A percentile compares a stretch with the other conserved stretches of the same genome.
Conservation (phyloP, 768 basidiomycete genomes). For the Russula ochroleuca region DNA sequence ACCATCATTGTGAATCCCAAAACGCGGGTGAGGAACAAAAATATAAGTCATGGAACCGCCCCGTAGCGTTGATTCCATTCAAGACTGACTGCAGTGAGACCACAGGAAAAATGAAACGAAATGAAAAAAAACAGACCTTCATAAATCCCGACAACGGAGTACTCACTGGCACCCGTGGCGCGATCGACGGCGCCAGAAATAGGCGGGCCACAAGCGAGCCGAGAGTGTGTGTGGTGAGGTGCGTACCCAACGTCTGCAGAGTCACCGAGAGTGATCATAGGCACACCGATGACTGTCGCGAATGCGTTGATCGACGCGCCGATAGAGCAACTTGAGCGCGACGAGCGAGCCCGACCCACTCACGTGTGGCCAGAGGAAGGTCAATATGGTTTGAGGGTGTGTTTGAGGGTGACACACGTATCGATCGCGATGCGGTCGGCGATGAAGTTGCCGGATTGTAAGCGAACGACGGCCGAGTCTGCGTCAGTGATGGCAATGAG, state of each 20-base stretch:
- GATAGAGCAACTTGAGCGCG: constrained; percentile 53
- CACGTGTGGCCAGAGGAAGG: constrained; percentile 70
- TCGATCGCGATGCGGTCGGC: constrained; percentile 56
- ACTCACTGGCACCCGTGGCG: constrained; percentile 50
- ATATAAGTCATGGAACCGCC: not conserved
- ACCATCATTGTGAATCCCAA: constrained; percentile 9
- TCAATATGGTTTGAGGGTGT: no score
- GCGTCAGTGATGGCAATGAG: constrained; percentile 70
- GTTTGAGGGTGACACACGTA: constrained; percentile 29
- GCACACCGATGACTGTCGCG: constrained; percentile 51
- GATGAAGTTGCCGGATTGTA: constrained; percentile 47
- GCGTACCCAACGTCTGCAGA: constrained; percentile 61
- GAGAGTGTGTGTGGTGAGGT: constrained; percentile 53
- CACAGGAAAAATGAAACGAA: no score
- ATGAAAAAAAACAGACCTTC: constrained; percentile 39
- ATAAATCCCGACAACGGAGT: constrained; percentile 50
- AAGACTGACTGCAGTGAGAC: no score
- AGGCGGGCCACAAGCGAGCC: constrained; percentile 68
- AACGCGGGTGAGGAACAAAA: no score
- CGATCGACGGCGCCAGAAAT: constrained; percentile 65
- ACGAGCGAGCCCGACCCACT: constrained; percentile 44
- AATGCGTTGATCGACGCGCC: constrained; percentile 66
- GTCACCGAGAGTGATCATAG: constrained; percentile 58
- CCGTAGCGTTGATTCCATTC: not conserved
- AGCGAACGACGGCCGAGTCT: constrained; percentile 57